phyloP scores from a whole-genome alignment of 2,329 filamentous ascomycete species.

The Fusarium drepaniforme region DNA sequence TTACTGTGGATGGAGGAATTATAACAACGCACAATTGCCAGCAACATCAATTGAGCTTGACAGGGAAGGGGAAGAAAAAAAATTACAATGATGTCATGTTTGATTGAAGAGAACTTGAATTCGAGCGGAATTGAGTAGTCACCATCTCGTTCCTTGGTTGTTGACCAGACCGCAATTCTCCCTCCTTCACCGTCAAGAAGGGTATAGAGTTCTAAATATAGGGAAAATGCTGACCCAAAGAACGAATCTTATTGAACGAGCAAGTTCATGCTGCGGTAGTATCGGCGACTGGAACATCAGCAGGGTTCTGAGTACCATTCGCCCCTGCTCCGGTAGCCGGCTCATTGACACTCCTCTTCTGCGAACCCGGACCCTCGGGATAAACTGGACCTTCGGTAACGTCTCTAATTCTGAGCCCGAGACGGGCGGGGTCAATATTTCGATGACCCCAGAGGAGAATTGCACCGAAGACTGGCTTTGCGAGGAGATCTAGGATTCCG shows the following conservation, averaged over 20 bases:
- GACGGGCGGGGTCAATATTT: constrained; percentile 67
- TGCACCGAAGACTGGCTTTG: constrained; percentile 73
- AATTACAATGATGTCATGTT: not conserved
- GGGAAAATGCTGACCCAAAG: not conserved
- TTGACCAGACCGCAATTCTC: not conserved
- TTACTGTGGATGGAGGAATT: not conserved
- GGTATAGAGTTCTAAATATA: not conserved
- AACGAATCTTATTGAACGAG: not conserved
- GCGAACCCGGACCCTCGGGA: constrained; percentile 8
- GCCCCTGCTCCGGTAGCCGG: not conserved
- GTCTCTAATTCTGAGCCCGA: constrained; percentile 62
- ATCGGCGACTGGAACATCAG: not conserved
- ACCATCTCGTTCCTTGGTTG: not conserved
- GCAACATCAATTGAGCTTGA: not conserved
- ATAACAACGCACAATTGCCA: not conserved
- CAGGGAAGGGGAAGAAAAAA: not conserved
- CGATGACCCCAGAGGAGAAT: constrained; percentile 73
- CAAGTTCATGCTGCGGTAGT: constrained; percentile 1
- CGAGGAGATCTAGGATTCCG: constrained; percentile 73
- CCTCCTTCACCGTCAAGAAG: not conserved
- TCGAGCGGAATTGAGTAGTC: not conserved
- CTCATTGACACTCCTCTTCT: not conserved
- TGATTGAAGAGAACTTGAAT: not conserved
- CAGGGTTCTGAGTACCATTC: not conserved
- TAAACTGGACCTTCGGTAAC: constrained; percentile 10